Conservation (phyloP, 176 grass and related monocot genomes). For the Musa schizocarpa region DNA sequence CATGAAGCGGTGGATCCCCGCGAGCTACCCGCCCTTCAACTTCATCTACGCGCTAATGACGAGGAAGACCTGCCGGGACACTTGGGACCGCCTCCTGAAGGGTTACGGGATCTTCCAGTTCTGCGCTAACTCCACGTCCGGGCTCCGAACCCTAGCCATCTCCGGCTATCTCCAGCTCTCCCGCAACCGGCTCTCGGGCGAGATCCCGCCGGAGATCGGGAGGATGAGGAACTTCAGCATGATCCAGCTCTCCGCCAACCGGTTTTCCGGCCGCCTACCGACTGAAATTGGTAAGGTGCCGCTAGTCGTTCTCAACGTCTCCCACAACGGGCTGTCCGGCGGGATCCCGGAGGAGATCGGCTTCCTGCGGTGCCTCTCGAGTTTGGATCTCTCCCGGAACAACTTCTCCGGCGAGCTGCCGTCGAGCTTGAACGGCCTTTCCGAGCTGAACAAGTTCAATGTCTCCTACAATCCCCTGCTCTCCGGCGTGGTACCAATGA, state of each 20-base stretch:
- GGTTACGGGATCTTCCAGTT: constrained; percentile 70
- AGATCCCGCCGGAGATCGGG: constrained; percentile 46
- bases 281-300: constrained; percentile 41
- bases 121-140: constrained; percentile 47
- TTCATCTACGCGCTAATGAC: constrained; percentile 70
- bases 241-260: constrained; percentile 62
- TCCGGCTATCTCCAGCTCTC: constrained; percentile 78
- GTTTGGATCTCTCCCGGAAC: constrained; percentile 58
- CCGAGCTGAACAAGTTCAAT: constrained; percentile 62
- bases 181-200: constrained; percentile 54
- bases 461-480: constrained; percentile 69
- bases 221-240: constrained; percentile 50
- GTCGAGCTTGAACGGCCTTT: constrained; percentile 39
- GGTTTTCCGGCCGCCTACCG: constrained; percentile 39
- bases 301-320: constrained; percentile 72
- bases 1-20: constrained; percentile 84
- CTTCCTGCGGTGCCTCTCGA: constrained; percentile 44
- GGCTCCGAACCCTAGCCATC: constrained; percentile 35
- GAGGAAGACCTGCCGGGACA: constrained; percentile 44
- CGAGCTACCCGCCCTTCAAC: constrained; percentile 78
- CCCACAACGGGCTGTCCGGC: constrained; percentile 55
- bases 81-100: constrained; percentile 62
- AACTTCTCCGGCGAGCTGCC: constrained; percentile 83
- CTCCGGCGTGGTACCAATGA: constrained; percentile 33
- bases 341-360: constrained; percentile 52